Base-by-base conservation (phyloP, 805 yeast species). In the Nadsonia fulvescens region DNA sequence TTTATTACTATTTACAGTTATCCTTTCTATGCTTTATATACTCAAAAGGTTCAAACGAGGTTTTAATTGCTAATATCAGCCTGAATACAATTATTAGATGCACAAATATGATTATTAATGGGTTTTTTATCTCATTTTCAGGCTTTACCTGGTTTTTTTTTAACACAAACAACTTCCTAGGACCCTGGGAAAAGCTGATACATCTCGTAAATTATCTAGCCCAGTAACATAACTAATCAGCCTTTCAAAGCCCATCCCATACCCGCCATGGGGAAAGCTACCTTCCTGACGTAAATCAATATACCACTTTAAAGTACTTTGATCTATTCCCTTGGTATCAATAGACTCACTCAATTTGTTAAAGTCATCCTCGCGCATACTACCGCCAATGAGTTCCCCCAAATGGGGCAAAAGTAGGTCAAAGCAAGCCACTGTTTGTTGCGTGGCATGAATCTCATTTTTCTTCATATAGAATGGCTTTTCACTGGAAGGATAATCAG, bases 381-480 rank as follows among this genome's bases (percentile, higher is more conserved):
- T 81, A 0, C 99, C 99, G 2, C 99, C 99, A 5, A 79, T 71
- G 9, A 89, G 54, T 46, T 89, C 99, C 13, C 96, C 99, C 30
- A 89, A 63, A 11, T 73, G 86, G 0, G 99, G 98, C 11, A 86
- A 65, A 4, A 89, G 51, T 24, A 89, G 57, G 44, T 89, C 99
- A 43, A 70, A 89, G 41, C 96, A 83, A 0, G 77, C 92, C 2
- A 79, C 95, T 0, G 93, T 81, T 5, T 49, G 44, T 23, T 24
- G n/a, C n/a, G n/a, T n/a, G n/a, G n/a, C n/a, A n/a, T n/a, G n/a
- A n/a, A n/a, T n/a, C n/a, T 27, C 32, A 12, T 68, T 63, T 14
- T 49, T 45, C 29, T 70, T 72, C 99, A 89, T 89, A 54, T 89
- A 89, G 43, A 89, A 89, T 1, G 98, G 92, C 44, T 89, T 89